Evolutionary conservation across 1,284 basidiomycete genomes (phyloP), one percentile per base, ranked within the genome.

Genomic region (Ganoderma leucocontextum): DNA sequence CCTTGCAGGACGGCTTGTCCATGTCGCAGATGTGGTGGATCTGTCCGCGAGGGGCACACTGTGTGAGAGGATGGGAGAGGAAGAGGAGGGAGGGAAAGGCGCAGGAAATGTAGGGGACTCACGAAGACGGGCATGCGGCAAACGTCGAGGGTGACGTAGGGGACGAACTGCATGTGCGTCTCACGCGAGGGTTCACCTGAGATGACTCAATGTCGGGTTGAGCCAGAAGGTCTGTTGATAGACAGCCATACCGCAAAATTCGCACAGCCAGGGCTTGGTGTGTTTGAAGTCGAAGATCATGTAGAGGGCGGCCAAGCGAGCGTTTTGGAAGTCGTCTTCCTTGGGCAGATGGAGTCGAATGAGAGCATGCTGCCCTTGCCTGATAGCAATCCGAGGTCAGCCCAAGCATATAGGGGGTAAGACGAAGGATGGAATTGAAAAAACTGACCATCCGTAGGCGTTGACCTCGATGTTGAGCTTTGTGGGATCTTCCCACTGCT

Each of bases 1-100:
- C 39, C 25, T 63, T 62, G 58, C 69, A 70, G 22, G 57, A 29
- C 17, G 47, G 47, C 44, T 52, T 59, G n/a, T 67, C 69, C 63
- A 65, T 63, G 52, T 67, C 65, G 64, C 66, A 70, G 2, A 67
- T n/a, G 58, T 70, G 69, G 61, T 67, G 69, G 22, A 67, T 65
- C 66, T 70, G 41, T 36, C 10, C 25, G 19, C 4, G 10, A 8
- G 33, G 4, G 15, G 42, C 10, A 13, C 13, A n/a, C 12, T 10
- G n/a, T 8, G 17, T 8, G 35, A 52, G 47, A 52, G 42, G 36
- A n/a, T 10, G 35, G 35, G 22, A 29, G 49, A 25, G 35, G 49
- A 35, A 29, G 2, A 36, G 1, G 53, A 13, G 38, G n/a, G 36
- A 15, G 19, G 47, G 47, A 33, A 42, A 17, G 4, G 25, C 15